Percentiles rank a stretch among this genome's conserved stretches.
Evolutionary conservation across 441 rosid genomes (phyloP).

Genomic region (Melastoma candidum): DNA sequence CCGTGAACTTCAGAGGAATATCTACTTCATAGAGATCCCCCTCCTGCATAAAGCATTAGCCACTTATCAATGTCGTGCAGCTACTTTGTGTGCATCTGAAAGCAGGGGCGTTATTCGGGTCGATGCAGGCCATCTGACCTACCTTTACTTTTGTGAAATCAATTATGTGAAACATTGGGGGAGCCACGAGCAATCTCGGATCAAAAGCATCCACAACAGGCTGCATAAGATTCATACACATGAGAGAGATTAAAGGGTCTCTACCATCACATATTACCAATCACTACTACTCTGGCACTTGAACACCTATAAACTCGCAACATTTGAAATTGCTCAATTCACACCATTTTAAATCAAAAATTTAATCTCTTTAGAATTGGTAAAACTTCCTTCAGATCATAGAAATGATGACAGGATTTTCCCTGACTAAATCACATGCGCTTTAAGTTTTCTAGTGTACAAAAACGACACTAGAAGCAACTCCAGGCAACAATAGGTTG

Average conservation of each 20-base stretch:
- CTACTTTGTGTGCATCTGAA: background rate
- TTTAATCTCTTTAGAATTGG: too few relatives aligned
- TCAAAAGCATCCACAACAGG: constrained; percentile 99
- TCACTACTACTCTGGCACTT: background rate
- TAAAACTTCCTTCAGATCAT: too few relatives aligned
- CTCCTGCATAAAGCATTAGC: constrained; percentile 43
- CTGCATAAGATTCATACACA: constrained; percentile 28
- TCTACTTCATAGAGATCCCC: constrained; percentile 75
- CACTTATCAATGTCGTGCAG: background rate
- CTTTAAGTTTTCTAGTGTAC: too few relatives aligned
- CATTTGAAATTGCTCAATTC: too few relatives aligned
- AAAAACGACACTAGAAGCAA: too few relatives aligned
- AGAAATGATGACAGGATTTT: too few relatives aligned
- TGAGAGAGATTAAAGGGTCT: constrained; percentile 4
- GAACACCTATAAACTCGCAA: too few relatives aligned
- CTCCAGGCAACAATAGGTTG: too few relatives aligned
- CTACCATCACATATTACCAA: background rate
- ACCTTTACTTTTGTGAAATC: constrained; percentile 77
- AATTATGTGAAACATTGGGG: constrained; percentile 53
- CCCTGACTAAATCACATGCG: too few relatives aligned
- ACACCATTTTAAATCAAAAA: too few relatives aligned
- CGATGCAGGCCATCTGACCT: constrained; percentile 5
- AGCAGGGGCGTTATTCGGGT: background rate
- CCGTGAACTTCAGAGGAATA: constrained; percentile 69
- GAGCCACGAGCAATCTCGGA: constrained; percentile 89